Base-by-base conservation (phyloP, 257 asterid genomes). In the Solanum pennellii region DNA sequence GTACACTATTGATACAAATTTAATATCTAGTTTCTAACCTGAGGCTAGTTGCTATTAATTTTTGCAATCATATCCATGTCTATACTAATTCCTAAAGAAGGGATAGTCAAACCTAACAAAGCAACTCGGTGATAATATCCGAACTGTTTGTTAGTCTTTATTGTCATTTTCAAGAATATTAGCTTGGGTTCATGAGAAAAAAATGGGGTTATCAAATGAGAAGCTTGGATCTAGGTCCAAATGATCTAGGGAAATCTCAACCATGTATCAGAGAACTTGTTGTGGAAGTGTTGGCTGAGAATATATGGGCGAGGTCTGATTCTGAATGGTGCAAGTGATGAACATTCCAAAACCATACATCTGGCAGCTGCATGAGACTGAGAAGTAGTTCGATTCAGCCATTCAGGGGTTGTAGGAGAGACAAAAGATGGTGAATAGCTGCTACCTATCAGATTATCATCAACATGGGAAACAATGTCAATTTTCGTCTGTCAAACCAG, bases 241-340 rank as follows among this genome's bases (percentile, higher is more conserved):
- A 5, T 90, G 92, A 27, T 92, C 93, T 20, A 89, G 88, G n/a
- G 92, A 85, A 85, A 93, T 92, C 83, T 91, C 96, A 44, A 95
- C 93, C 72, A 91, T 35, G 49, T 33, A 92, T 92, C 20, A 94
- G 94, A 35, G 98, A 94, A 91, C 92, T 91, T 73, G 95, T 91
- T 33, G 95, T 90, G 11, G 97, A 92, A 59, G 95, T 91, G 87
- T 92, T 91, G 42, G 92, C 94, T 31, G 96, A 94, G 83, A 92
- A 72, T 79, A 92, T 91, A 72, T 91, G 93, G 5, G 92, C 87
- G 39, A 80, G 89, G 84, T 92, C 94, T 35, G 91, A 88, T 21
- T 90, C 91, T 13, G 91, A 77, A 18, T 91, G 88, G 27, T 87
- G 91, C 79, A 88, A 82, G 29, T 83, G 82, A 21, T 85, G 88